Conservation (phyloP, 371 early-diverging fungal genomes). For the Dichotomocladium elegans region DNA sequence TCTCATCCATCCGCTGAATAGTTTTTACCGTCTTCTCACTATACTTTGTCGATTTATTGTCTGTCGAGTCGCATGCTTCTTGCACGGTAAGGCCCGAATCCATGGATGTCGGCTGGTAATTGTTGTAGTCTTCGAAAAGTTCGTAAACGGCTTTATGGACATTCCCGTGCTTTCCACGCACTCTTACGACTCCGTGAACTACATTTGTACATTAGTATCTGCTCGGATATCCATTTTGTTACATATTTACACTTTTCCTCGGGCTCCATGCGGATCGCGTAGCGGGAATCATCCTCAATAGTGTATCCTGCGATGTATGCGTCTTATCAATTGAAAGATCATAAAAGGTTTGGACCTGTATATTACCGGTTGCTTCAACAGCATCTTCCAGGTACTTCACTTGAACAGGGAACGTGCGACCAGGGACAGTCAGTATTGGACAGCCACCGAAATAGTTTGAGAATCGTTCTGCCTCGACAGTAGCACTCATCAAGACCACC, state of each 20-base stretch:
- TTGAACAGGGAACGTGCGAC: conserved; percentile 78
- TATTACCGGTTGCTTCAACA: conserved; percentile 43
- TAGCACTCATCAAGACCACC: conserved; percentile 85
- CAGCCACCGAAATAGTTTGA: conserved; percentile 63
- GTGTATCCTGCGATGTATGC: conserved; percentile 35
- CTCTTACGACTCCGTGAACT: conserved; percentile 23
- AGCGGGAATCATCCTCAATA: conserved; percentile 57
- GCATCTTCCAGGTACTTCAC: conserved; percentile 76
- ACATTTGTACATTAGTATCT: background rate
- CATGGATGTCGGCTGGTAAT: conserved; percentile 24
- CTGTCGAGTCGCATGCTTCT: conserved; percentile 18
- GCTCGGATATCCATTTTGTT: no score
- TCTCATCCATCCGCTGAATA: conserved; percentile 56
- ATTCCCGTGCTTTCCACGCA: conserved; percentile 33
- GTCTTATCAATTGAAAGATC: background rate
- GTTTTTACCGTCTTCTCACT: conserved; percentile 41
- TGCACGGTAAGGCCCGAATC: conserved; percentile 28
- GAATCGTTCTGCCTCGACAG: conserved; percentile 66
- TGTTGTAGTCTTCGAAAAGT: no score
- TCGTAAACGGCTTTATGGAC: conserved; percentile 35
- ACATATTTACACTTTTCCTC: conserved; percentile 12
- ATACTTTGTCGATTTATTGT: conserved; percentile 26
- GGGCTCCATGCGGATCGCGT: conserved; percentile 32
- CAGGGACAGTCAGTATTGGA: conserved; percentile 73
- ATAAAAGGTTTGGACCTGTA: background rate